Base-by-base conservation (phyloP, 1,139 yeast genomes). In the Blastobotrys elegans region DNA sequence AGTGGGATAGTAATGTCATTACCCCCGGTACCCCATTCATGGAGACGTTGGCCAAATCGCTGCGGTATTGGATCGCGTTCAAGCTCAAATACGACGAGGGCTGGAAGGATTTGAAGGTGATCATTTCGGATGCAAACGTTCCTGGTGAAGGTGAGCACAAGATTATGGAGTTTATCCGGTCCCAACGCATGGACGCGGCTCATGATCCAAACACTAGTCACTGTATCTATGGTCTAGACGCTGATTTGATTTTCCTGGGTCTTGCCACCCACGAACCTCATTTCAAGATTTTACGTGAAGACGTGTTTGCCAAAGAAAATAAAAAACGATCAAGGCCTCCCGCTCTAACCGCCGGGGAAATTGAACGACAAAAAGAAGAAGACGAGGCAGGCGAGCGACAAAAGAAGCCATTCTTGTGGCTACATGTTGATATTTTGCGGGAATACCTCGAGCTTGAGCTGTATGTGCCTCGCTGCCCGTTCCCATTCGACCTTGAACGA, bases 111-210 rank as follows among this genome's bases (percentile, higher is more conserved):
- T 73, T 88, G 55, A 79, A 89, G 56, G 82, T 94, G 49, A 78
- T 94, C 34, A 79, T 94, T 53, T 85, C 95, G 49, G 99, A 96
- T 46, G 97, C 95, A 56, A 92, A 92, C 56, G 97, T 89, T n/a
- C 99, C 99, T 2, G 99, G 99, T 55, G 98, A 94, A 74, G 99
- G 99, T 65, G 98, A 94, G 70, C 98, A 92, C 70, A 92, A 92
- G 66, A 88, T 92, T 58, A 92, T 92, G 98, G 88, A 87, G 60
- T 94, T 82, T 62, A 88, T 94, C 54, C 79, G 98, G 66, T 75
- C 82, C 40, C 84, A 84, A 67, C 81, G 95, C 57, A 76, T 86
- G 13, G 86, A 82, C 56, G 79, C 82, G 0, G 76, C 75, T 43
- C 86, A 88, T 61, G 79, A 90, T 63, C 85, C 95, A 42, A 88